Conservation (phyloP, 768 basidiomycete species). For the Hemileccinum impolitum region DNA sequence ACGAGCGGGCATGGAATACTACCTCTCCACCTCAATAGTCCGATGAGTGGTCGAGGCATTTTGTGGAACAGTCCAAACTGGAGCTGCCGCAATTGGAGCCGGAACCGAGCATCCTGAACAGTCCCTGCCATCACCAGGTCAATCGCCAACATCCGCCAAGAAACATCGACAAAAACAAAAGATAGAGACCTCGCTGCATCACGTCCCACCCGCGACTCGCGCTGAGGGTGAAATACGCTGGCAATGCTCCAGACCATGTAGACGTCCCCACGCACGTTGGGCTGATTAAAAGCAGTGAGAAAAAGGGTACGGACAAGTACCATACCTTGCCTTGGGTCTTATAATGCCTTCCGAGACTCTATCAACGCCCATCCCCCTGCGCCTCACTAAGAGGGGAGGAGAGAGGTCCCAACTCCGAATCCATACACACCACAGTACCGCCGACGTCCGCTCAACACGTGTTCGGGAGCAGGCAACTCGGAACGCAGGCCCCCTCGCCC, state of each 20-base stretch:
- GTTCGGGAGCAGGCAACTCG: constrained; percentile 13
- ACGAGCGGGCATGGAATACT: background rate
- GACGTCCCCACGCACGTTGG: constrained; percentile 1
- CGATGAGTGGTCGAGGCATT: background rate
- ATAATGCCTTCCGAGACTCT: constrained; percentile 3
- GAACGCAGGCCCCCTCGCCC: background rate
- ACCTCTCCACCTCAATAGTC: constrained; percentile 4
- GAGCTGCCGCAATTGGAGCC: background rate
- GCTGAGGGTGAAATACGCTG: background rate
- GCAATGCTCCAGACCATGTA: background rate
- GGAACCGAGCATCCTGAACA: background rate
- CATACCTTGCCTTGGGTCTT: background rate
- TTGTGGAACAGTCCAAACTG: constrained; percentile 1
- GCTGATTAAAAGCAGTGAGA: background rate
- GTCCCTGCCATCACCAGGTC: constrained; percentile 9
- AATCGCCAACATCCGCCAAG: background rate
- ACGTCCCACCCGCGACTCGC: background rate
- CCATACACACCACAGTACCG: background rate
- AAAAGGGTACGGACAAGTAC: background rate
- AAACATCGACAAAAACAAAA: background rate
- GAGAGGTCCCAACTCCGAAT: too few relatives aligned
- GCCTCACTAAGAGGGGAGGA: too few relatives aligned
- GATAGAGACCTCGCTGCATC: constrained; percentile 5
- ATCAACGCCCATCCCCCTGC: too few relatives aligned
- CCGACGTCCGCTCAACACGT: constrained; percentile 2